Base-by-base conservation (phyloP, 176 grass and related monocot genomes). In the Melocanna baccifera region DNA sequence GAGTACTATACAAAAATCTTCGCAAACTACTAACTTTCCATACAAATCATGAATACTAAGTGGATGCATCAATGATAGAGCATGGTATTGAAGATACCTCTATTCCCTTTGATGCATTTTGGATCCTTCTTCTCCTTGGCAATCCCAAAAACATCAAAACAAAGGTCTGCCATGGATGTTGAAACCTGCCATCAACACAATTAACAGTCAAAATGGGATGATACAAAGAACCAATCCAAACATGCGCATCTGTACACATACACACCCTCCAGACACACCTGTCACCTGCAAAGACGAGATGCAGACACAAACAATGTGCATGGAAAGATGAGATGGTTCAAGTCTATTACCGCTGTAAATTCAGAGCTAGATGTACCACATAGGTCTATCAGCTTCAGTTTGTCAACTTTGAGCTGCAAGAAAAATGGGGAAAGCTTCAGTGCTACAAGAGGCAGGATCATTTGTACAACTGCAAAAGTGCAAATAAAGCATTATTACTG, bases 111-210 rank as follows among this genome's bases (percentile, higher is more conserved):
- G 26, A 99, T 73, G 18, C 81, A 82, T n/a, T 92, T 96, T 30
- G 93, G 58, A 90, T 99, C 91, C 86, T 94, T 94, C 76, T 92
- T 95, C 91, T 99, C 96, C 59, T 99, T 99, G 50, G 91, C 85
- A 73, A 92, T 87, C 45, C 93, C 93, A 63, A 99, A 96, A 79
- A 96, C 89, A 94, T 96, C 96, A 79, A 95, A 96, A 75, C 96
- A 96, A 22, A 99, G 96, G 23, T 99, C 96, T 66, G 37, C 52
- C 96, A 99, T 99, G 36, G 96, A 99, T 82, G 89, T 99, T 78
- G 91, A 99, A 87, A 96, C 89, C 93, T 99, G 76, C 4, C 45
- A 16, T 4, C 41, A 75, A 14, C 57, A 72, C 15, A 73, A 47
- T 45, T 55, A 53, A 68, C 20, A 70, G 74, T 93, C 63, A 93